Conservation (phyloP, 2,329 filamentous ascomycete genomes). For the Tolypocladium ovalisporum region DNA sequence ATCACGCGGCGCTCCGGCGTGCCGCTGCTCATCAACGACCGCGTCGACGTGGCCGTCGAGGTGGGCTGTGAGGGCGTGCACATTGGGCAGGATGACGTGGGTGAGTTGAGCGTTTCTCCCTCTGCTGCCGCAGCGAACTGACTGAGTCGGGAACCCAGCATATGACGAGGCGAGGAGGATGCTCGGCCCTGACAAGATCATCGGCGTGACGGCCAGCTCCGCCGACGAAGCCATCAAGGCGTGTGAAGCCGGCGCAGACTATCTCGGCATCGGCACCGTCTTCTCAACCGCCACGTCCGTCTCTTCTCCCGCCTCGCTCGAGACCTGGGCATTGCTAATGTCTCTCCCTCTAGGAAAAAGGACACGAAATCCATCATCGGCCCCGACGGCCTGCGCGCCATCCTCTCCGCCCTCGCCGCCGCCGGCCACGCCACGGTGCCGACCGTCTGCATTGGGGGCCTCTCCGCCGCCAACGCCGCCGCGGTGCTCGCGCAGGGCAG, state of each 20-base stretch:
- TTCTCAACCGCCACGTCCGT: conserved; percentile 71
- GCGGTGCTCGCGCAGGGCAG: conserved; percentile 59
- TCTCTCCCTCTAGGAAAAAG: conserved; percentile 49
- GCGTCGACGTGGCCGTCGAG: conserved; percentile 78
- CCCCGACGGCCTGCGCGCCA: conserved; percentile 40
- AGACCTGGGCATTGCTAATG: too few relatives aligned
- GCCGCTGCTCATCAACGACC: conserved; percentile 86
- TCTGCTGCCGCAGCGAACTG: not conserved
- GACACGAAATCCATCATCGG: conserved; percentile 63
- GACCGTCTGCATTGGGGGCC: conserved; percentile 80
- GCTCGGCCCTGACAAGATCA: conserved; percentile 67
- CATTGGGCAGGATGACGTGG: conserved; percentile 88
- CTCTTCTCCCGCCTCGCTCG: conserved; percentile 1
- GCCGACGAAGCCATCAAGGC: conserved; percentile 62
- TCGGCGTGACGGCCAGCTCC: conserved; percentile 78
- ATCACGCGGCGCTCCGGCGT: conserved; percentile 58
- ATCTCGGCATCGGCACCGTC: conserved; percentile 83
- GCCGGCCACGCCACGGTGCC: conserved; percentile 34
- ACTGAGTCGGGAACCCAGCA: not conserved
- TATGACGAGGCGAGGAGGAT: conserved; percentile 48
- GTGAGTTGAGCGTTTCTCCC: conserved; percentile 32
- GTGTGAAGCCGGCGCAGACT: conserved; percentile 69
- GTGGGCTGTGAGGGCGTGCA: conserved; percentile 87
- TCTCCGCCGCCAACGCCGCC: conserved; percentile 67
- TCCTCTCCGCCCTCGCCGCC: conserved; percentile 44